phyloP scores from a whole-genome alignment of 805 yeast genomes.

The Monosporozyma aquatica region DNA sequence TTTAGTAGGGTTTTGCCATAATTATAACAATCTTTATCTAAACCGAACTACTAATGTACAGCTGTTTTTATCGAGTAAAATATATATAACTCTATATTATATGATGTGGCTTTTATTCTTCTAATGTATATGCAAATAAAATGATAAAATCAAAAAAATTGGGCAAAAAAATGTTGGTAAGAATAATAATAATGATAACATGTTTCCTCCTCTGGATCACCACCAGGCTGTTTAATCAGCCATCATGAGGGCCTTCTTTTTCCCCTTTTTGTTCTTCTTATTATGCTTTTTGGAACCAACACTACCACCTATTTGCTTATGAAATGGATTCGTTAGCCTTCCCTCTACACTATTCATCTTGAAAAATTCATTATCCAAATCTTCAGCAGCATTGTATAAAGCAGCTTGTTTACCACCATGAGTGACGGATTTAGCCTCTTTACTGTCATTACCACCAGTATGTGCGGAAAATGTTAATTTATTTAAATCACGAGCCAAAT shows the following conservation, averaged over 20 bases:
- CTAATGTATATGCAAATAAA: conserved; percentile 1
- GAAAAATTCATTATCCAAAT: conserved; percentile 81
- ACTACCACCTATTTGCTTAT: conserved; percentile 34
- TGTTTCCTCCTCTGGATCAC: neutral
- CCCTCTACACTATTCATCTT: conserved; percentile 57
- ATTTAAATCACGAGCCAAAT: conserved; percentile 59
- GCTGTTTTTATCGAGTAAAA: neutral
- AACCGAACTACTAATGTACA: too few species aligned
- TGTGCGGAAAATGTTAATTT: conserved; percentile 75
- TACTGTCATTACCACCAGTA: conserved; percentile 41
- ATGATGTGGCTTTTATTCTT: neutral
- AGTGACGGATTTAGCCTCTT: conserved; percentile 43
- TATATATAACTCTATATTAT: neutral
- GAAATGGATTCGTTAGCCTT: conserved; percentile 63
- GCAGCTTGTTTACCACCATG: conserved; percentile 84
- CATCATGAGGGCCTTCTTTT: conserved; percentile 32
- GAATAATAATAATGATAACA: conserved; percentile 1
- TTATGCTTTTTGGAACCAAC: conserved; percentile 48
- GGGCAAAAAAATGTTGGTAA: neutral
- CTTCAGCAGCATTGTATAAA: conserved; percentile 66
- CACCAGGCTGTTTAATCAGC: conserved; percentile 10
- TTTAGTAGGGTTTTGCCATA: neutral
- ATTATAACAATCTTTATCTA: too few species aligned
- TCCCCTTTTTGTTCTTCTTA: conserved; percentile 67
- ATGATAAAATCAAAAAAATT: neutral